A percentile compares a stretch with the other conserved stretches of the same genome.
These are phyloP conservation scores for Evansstolkia leycettana DNA, from an alignment of 495 filamentous ascomycete genomes.

Conservation along the genomic window DNA sequence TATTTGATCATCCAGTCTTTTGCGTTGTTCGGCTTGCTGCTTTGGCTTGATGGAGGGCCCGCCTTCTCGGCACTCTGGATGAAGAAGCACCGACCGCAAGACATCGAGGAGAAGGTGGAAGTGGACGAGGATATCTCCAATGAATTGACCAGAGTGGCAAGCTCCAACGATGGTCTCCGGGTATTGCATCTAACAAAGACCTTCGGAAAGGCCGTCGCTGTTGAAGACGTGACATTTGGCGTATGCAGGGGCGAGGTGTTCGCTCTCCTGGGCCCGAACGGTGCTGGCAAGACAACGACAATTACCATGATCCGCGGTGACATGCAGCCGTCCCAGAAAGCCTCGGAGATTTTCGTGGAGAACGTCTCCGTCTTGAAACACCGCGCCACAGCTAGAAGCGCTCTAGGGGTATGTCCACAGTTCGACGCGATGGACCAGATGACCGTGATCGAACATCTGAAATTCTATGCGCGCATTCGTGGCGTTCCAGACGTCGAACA, in stretches of 20 bases:
- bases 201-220: slow-evolving; percentile 56
- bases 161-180: slow-evolving; percentile 52
- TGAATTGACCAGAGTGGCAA: slow-evolving; percentile 34
- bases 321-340: slow-evolving; percentile 45
- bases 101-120: slow-evolving; percentile 31
- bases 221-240: slow-evolving; percentile 73
- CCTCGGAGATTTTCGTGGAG: slow-evolving; percentile 65
- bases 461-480: slow-evolving; percentile 43
- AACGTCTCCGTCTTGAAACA: slow-evolving; percentile 51
- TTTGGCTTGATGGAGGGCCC: slow-evolving; percentile 62
- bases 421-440: slow-evolving; percentile 47
- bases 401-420: slow-evolving; percentile 57
- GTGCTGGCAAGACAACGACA: slow-evolving; percentile 77
- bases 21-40: slow-evolving; percentile 50
- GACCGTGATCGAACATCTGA: slow-evolving; percentile 42
- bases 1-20: slow-evolving; percentile 61
- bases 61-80: slow-evolving; percentile 30
- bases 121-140: slow-evolving; percentile 33
- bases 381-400: slow-evolving; percentile 50
- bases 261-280: slow-evolving; percentile 77
- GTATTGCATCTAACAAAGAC: slow-evolving; percentile 66
- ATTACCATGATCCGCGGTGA: slow-evolving; percentile 82
- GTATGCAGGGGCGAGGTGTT: slow-evolving; percentile 69
- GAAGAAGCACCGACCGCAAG: slow-evolving; percentile 14
- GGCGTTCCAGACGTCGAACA: slow-evolving; percentile 37